These are phyloP conservation scores for Aspergillus hortae DNA, from an alignment of 2,329 filamentous ascomycete species.

Conservation along the genomic window DNA sequence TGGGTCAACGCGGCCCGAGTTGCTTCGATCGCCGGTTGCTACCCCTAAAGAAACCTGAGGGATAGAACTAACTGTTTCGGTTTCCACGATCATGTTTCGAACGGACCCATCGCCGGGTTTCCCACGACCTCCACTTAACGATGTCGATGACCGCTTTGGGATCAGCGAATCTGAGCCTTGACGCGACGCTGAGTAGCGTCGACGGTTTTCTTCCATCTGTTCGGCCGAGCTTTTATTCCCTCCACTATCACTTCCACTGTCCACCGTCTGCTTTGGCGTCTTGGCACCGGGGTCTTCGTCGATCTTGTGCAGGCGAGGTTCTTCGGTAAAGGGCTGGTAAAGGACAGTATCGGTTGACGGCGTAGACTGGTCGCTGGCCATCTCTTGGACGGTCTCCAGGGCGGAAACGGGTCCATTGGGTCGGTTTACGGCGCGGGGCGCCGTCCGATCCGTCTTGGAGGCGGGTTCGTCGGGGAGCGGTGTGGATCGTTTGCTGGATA, in stretches of 20 bases:
- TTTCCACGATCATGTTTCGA: slow-evolving; percentile 95
- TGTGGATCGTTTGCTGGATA: slow-evolving; percentile 32
- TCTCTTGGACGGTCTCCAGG: slow-evolving; percentile 87
- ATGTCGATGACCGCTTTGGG: slow-evolving; percentile 65
- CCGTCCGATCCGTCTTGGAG: slow-evolving; percentile 35
- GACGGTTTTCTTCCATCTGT: slow-evolving; percentile 34
- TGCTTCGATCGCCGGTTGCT: slow-evolving; percentile 52
- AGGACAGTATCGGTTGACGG: slow-evolving; percentile 48
- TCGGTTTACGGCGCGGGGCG: slow-evolving; percentile 53
- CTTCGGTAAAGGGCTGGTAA: slow-evolving; percentile 39
- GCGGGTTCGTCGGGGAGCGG: slow-evolving; percentile 24
- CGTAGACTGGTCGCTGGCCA: slow-evolving; percentile 69
- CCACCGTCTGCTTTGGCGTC: slow-evolving; percentile 46
- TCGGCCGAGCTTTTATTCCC: slow-evolving; percentile 34
- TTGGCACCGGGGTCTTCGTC: slow-evolving; percentile 38
- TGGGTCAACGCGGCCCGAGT: slow-evolving; percentile 58
- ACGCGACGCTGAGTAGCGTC: slow-evolving; percentile 35
- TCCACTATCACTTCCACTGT: slow-evolving; percentile 59
- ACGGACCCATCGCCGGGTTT: slow-evolving; percentile 71
- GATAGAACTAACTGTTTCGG: slow-evolving; percentile 88
- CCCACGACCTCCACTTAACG: slow-evolving; percentile 57
- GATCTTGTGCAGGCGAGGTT: slow-evolving; percentile 32
- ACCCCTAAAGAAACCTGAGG: slow-evolving; percentile 75
- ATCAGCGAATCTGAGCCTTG: slow-evolving; percentile 52
- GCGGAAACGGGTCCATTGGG: slow-evolving; percentile 59